These are phyloP conservation scores for Magnaporthiopsis incrustans DNA, from an alignment of 2,329 filamentous ascomycete species.

Conservation along the genomic window DNA sequence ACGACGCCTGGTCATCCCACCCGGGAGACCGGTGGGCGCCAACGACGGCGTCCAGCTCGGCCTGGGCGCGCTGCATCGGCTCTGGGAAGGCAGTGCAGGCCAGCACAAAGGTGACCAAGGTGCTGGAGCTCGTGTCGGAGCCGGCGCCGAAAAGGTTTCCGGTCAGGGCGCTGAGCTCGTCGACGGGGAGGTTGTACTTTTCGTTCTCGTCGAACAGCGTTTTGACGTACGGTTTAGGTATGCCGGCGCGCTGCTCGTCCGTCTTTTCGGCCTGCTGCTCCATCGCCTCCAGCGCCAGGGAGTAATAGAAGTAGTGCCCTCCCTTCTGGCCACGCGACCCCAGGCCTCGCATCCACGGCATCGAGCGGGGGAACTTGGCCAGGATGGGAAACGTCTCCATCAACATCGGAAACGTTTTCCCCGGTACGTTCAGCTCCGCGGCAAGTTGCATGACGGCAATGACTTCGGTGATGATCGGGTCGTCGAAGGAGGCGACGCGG, in stretches of 20 bases:
- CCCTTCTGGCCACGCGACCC: conserved; percentile 31
- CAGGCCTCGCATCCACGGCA: conserved; percentile 43
- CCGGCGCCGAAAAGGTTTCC: conserved; percentile 41
- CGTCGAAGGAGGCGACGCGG: conserved; percentile 38
- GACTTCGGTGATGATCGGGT: conserved; percentile 53
- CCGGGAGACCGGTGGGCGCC: conserved; percentile 36
- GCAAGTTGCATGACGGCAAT: conserved; percentile 50
- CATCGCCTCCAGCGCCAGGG: conserved; percentile 40
- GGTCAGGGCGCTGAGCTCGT: conserved; percentile 37
- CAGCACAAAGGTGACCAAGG: conserved; percentile 38
- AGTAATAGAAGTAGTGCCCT: conserved; percentile 42
- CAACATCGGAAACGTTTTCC: conserved; percentile 47
- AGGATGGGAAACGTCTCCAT: conserved; percentile 47
- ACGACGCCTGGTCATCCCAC: conserved; percentile 35
- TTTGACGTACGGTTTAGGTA: conserved; percentile 31
- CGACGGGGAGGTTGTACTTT: conserved; percentile 34
- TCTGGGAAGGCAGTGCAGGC: conserved; percentile 42
- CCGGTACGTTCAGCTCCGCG: conserved; percentile 45
- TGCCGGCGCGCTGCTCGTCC: conserved; percentile 14
- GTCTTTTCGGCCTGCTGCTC: conserved; percentile 26
- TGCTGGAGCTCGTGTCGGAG: conserved; percentile 39
- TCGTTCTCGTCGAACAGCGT: conserved; percentile 37
- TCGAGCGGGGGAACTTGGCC: conserved; percentile 37
- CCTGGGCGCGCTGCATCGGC: conserved; percentile 37
- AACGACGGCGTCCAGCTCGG: conserved; percentile 43